These are phyloP conservation scores for Penicillium bialowiezense DNA, from an alignment of 495 filamentous ascomycete genomes.

Conservation along the genomic window DNA sequence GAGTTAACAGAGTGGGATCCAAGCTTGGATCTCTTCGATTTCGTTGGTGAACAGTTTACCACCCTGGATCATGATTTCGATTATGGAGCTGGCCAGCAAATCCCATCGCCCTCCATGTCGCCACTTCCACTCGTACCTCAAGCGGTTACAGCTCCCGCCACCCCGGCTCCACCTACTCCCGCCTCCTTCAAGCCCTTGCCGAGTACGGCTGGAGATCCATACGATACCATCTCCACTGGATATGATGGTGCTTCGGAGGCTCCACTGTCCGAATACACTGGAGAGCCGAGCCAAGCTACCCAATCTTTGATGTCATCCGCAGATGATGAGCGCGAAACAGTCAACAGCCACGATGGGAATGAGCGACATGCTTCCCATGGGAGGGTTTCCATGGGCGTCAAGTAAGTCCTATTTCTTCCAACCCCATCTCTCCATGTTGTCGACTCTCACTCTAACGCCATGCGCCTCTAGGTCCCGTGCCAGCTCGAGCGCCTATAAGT, in stretches of 20 bases:
- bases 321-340: neutral
- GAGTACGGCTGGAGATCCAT: neutral
- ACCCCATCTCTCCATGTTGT: too few species aligned
- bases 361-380: neutral
- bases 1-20: neutral
- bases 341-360: neutral
- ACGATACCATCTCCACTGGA: neutral
- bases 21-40: neutral
- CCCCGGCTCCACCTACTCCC: neutral
- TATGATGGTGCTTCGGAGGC: neutral
- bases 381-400: neutral
- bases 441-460: too few species aligned
- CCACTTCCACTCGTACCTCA: too few species aligned
- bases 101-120: neutral
- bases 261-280: neutral
- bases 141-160: neutral
- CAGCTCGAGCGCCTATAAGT: conserved; percentile 1
- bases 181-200: neutral
- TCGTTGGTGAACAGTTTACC: neutral
- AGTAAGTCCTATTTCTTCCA: neutral
- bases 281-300: neutral
- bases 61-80: neutral
- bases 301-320: neutral
- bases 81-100: neutral
- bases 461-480: too few species aligned